Base-by-base conservation (phyloP, 2,329 filamentous ascomycete genomes). In the Tetracladium maxilliforme region DNA sequence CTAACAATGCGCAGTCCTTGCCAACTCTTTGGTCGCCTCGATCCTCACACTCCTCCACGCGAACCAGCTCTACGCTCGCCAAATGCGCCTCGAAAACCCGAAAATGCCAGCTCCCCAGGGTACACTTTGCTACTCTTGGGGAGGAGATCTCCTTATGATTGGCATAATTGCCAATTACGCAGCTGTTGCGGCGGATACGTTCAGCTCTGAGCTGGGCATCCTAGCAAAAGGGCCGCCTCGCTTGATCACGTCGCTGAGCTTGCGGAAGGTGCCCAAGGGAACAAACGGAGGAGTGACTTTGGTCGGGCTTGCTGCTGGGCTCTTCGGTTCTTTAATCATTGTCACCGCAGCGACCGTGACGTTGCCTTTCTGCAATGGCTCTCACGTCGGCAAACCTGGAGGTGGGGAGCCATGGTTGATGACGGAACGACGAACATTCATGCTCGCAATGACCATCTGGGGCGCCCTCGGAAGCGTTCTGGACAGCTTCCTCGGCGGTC, bases 191-290 rank as follows among this genome's bases (percentile, higher is more conserved):
- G 82, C 87, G 24, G 90, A 98, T 48, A 98, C 90, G 0, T 90
- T 94, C 47, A 86, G 80, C 29, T 93, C 84, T 8, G 90, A 98
- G 55, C 71, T 98, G 12, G 90, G 90, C 10, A 98, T 98, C 29
- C 61, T 98, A 9, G 78, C 86, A 6, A 69, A 63, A 30, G 64
- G 64, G 14, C 57, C 69, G 22, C 90, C 90, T 7, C 72, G 86
- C 18, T 68, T 98, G 19, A 87, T 98, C 44, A 94, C 83, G 4
- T 86, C 80, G 10, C 70, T 65, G 10, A 71, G 54, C 5, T 63
- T 90, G 41, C 74, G 79, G 30, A 65, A 70, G 34, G 90, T 95
- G 0, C 86, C 90, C 1, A 76, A 70, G 2, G 90, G 90, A 24
- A 95, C 90, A 21, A 98, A 98, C 44, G 90, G 90, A 16, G 90